Base-by-base conservation (phyloP, 2,329 filamentous ascomycete species). In the Pleomassaria siparia region DNA sequence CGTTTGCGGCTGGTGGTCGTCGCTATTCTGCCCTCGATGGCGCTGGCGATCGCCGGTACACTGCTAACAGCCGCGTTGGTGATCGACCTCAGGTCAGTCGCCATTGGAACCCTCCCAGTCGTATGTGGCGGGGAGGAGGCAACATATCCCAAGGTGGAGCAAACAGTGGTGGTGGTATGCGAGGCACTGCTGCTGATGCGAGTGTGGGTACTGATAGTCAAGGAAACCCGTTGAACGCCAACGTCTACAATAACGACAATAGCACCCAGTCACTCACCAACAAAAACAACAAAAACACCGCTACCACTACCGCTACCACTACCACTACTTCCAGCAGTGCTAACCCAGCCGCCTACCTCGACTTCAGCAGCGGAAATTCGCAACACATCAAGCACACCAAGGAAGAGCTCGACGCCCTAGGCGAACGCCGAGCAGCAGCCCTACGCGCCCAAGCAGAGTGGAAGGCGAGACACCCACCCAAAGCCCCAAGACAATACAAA, bases 401-500 rank as follows among this genome's bases (percentile, higher is more conserved):
- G 4, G 32, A 35, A n/a, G 29, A 5, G 3, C 32, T 35, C n/a
- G 32, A 6, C n/a, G 35, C 35, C 9, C 35, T 16, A 10, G 18
- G 18, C 3, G 18, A 37, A 24, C 39, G 15, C n/a, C 39, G n/a
- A n/a, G n/a, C n/a, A n/a, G n/a, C n/a, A n/a, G 24, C 8, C 15
- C 4, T 15, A 16, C 12, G 26, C 39, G 29, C 2, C 13, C 29
- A 18, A 43, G 35, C 18, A 4, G 3, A 3, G 18, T 11, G 24
- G 35, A 4, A 3, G 18, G 18, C 15, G 2, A 20, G 15, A 10
- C 20, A n/a, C 18, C 43, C 33, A 15, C 39, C 43, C 30, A 56
- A 54, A 15, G n/a, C 13, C 20, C 47, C 25, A 0, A 57, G 57
- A 46, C 44, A 44, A n/a, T 37, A 37, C 35, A 7, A 13, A 7